Evolutionary conservation across 768 basidiomycete genomes (phyloP).

Genomic region (Chalciporus piperatus): DNA sequence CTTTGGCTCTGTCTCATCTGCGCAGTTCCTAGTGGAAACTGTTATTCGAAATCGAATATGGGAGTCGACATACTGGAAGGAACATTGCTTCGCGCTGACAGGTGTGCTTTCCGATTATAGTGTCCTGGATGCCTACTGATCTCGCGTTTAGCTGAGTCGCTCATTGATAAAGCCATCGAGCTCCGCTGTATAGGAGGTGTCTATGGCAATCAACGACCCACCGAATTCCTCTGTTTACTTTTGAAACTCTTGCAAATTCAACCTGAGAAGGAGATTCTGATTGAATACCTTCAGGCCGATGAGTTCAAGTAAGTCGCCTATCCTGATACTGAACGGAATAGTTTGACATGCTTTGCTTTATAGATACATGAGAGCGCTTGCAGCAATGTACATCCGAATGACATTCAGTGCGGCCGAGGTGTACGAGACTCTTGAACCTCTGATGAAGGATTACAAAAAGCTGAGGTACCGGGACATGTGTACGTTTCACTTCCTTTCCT

Average conservation of each 20-base stretch:
- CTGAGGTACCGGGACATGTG: conserved; percentile 77
- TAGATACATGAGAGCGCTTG: conserved; percentile 92
- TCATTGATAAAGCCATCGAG: conserved; percentile 92
- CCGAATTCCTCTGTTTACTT: conserved; percentile 88
- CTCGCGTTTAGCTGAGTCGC: conserved; percentile 66
- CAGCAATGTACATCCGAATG: conserved; percentile 92
- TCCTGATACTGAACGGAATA: background rate
- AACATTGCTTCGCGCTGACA: conserved; percentile 96
- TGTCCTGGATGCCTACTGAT: conserved; percentile 1
- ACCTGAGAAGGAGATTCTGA: conserved; percentile 94
- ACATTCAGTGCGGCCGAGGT: conserved; percentile 90
- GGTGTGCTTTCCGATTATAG: conserved; percentile 44
- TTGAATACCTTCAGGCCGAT: conserved; percentile 93
- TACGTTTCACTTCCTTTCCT: conserved; percentile 34
- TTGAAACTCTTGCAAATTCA: conserved; percentile 96
- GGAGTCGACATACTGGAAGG: conserved; percentile 95
- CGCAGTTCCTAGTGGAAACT: conserved; percentile 89
- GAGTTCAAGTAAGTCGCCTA: conserved; percentile 88
- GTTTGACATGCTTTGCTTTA: background rate
- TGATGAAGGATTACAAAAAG: conserved; percentile 93
- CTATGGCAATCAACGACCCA: conserved; percentile 92
- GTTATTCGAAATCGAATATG: conserved; percentile 96
- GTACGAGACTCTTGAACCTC: conserved; percentile 89
- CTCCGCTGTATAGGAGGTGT: conserved; percentile 86
- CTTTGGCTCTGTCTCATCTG: conserved; percentile 17